phyloP scores from a whole-genome alignment of 225 moss, liverwort and hornwort genomes.

The Takakia lepidozioides region DNA sequence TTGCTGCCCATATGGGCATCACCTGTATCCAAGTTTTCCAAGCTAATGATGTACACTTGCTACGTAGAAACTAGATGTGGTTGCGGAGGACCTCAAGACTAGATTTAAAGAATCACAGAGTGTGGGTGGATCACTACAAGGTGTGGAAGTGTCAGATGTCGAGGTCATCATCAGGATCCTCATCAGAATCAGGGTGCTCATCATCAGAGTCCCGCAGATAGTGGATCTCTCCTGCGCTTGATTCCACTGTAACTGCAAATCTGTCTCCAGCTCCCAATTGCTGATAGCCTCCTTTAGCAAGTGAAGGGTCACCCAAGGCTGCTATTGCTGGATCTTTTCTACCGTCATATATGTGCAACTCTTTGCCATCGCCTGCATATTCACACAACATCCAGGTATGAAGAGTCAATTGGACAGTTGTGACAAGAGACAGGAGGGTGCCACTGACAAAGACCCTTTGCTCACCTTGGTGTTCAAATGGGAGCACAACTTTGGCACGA shows the following conservation, averaged over 20 bases:
- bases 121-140: no score
- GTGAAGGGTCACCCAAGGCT: slow-evolving; percentile 20
- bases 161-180: slow-evolving; percentile 97
- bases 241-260: slow-evolving; percentile 2
- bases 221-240: slow-evolving; percentile 56
- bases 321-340: slow-evolving; percentile 37
- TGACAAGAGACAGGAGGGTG: not conserved
- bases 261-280: slow-evolving; percentile 7
- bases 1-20: no score
- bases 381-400: not conserved
- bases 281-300: slow-evolving; percentile 10
- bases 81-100: no score
- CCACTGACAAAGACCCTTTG: no score
- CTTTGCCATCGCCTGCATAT: slow-evolving; percentile 64
- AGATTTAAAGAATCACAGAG: no score
- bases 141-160: slow-evolving; percentile 45
- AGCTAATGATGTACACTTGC: no score
- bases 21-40: no score
- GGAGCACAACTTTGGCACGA: slow-evolving; percentile 83
- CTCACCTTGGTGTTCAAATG: slow-evolving; percentile 97
- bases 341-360: slow-evolving; percentile 79
- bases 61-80: no score
- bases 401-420: not conserved
- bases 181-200: slow-evolving; percentile 97
- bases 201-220: slow-evolving; percentile 92